phyloP scores from a whole-genome alignment of 2,329 filamentous ascomycete genomes.

The Clarireedia monteithiana region DNA sequence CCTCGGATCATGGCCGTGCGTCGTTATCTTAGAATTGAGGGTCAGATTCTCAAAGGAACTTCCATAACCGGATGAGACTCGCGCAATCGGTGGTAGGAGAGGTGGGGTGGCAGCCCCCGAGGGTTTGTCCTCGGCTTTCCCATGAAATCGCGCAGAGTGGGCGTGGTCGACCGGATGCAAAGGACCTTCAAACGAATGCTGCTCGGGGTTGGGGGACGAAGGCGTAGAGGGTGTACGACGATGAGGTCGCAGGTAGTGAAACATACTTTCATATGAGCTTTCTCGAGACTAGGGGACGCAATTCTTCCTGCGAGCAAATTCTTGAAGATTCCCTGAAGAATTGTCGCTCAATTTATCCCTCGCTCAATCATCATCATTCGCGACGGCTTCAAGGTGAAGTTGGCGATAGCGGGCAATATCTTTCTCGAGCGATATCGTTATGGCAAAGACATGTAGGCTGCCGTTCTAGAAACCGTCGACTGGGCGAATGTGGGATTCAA shows the following conservation, averaged over 20 bases:
- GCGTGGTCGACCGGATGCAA: slow-evolving; percentile 21
- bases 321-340: background rate
- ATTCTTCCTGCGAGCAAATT: background rate
- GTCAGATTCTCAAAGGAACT: slow-evolving; percentile 4
- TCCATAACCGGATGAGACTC: slow-evolving; percentile 27
- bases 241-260: slow-evolving; percentile 30
- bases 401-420: background rate
- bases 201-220: slow-evolving; percentile 24
- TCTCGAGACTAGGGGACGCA: background rate
- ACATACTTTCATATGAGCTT: slow-evolving; percentile 20
- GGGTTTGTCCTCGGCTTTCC: slow-evolving; percentile 13
- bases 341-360: background rate
- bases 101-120: slow-evolving; percentile 37
- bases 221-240: slow-evolving; percentile 28
- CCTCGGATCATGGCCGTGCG: slow-evolving; percentile 8
- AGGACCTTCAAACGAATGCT: slow-evolving; percentile 23
- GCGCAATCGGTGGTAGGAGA: slow-evolving; percentile 35
- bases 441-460: background rate
- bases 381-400: background rate
- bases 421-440: background rate
- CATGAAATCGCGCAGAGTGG: slow-evolving; percentile 22
- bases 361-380: background rate
- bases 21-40: background rate
- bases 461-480: background rate
- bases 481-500: background rate